A percentile compares a stretch with the other conserved stretches of the same genome.
These are phyloP conservation scores for Phytophthora europaea DNA, from an alignment of 352 stramenopile species.

Conservation along the genomic window DNA sequence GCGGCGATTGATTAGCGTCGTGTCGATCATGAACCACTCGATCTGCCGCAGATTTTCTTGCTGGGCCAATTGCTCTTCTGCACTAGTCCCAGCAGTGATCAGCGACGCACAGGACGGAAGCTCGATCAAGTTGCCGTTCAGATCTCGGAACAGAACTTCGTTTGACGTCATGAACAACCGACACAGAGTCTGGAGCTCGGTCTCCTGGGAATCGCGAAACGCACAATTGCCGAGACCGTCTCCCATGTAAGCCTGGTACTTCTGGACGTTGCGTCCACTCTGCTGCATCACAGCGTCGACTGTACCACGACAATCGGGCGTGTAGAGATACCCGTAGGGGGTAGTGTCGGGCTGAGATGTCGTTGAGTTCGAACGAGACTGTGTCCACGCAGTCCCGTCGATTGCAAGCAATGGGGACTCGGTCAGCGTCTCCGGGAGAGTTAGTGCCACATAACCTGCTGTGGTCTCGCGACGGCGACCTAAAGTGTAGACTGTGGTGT, in stretches of 20 bases:
- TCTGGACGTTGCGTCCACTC: conserved; percentile 53
- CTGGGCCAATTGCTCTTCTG: conserved; percentile 4
- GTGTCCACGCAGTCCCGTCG: conserved; percentile 48
- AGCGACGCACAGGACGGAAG: conserved; percentile 32
- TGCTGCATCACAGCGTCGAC: conserved; percentile 41
- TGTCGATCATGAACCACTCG: conserved; percentile 48
- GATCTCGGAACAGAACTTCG: conserved; percentile 39
- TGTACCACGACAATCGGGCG: conserved; percentile 34
- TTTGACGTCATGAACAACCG: conserved; percentile 42
- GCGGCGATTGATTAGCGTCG: conserved; percentile 26
- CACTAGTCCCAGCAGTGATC: conserved; percentile 11
- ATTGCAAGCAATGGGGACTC: conserved; percentile 40
- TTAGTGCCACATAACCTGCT: conserved; percentile 29
- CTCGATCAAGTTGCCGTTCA: conserved; percentile 28
- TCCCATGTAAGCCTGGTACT: conserved; percentile 54
- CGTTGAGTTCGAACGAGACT: conserved; percentile 13
- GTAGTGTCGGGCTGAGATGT: conserved; percentile 12
- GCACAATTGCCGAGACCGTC: conserved; percentile 47
- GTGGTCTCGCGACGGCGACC: conserved; percentile 34
- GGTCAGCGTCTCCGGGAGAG: conserved; percentile 39
- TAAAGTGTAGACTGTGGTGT: conserved; percentile 46
- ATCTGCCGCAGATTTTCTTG: conserved; percentile 43
- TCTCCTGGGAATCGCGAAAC: conserved; percentile 55
- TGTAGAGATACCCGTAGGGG: conserved; percentile 53
- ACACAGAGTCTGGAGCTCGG: conserved; percentile 44